Evolutionary conservation across 1,284 basidiomycete genomes (phyloP).

Genomic region (Rugosomyces carneus): DNA sequence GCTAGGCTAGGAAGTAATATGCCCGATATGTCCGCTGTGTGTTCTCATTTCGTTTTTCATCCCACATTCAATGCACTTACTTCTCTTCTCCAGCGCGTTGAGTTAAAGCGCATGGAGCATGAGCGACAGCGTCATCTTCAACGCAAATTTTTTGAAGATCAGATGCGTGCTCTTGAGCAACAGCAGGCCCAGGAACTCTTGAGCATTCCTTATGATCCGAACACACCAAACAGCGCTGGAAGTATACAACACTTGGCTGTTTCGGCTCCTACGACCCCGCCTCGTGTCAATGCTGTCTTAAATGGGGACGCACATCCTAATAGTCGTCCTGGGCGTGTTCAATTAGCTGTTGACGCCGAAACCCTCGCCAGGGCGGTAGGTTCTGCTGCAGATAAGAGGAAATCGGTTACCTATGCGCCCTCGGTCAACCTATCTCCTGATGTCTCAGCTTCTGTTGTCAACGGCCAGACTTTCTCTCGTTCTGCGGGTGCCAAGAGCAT

Average conservation of each 20-base stretch:
- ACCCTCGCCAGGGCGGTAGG: constrained; percentile 61
- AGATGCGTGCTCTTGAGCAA: constrained; percentile 88
- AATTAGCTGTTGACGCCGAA: constrained; percentile 52
- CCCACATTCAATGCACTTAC: constrained; percentile 11
- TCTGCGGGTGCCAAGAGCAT: constrained; percentile 77
- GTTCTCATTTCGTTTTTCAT: constrained; percentile 25
- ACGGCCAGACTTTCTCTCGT: constrained; percentile 51
- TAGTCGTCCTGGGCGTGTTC: constrained; percentile 38
- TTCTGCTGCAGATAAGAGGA: constrained; percentile 67
- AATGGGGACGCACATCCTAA: constrained; percentile 40
- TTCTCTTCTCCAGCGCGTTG: constrained; percentile 58
- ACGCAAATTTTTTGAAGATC: constrained; percentile 87
- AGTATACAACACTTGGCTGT: constrained; percentile 65
- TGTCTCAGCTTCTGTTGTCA: constrained; percentile 36
- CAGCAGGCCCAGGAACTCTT: constrained; percentile 85
- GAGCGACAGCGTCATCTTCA: constrained; percentile 82
- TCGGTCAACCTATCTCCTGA: constrained; percentile 69
- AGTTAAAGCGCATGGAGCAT: constrained; percentile 87
- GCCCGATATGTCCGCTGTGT: constrained; percentile 72
- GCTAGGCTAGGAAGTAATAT: constrained; percentile 79
- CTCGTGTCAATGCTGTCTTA: constrained; percentile 63
- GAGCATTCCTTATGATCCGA: constrained; percentile 60
- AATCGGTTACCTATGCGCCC: constrained; percentile 80
- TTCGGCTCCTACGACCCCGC: constrained; percentile 78
- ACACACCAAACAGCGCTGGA: constrained; percentile 31